A percentile compares a stretch with the other conserved stretches of the same genome.
Conservation (phyloP, 805 yeast genomes). For the Candida glaebosa region DNA sequence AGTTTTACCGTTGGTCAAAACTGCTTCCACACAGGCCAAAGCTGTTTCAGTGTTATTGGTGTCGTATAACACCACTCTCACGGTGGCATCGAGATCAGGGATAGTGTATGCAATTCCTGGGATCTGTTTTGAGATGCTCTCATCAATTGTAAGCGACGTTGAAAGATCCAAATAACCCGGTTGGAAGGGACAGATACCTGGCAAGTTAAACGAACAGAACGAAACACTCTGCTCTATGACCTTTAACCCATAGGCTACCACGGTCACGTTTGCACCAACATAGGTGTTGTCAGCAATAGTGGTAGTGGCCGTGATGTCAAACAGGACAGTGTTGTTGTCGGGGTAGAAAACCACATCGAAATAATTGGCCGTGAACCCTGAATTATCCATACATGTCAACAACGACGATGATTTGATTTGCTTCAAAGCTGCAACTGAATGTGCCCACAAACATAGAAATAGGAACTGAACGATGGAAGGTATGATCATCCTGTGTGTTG, state of each 20-base stretch:
- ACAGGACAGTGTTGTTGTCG: slow-evolving; percentile 53
- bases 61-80: slow-evolving; percentile 63
- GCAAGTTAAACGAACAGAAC: slow-evolving; percentile 57
- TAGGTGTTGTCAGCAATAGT: slow-evolving; percentile 59
- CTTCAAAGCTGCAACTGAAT: slow-evolving; percentile 16
- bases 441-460: background rate
- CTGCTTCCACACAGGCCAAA: slow-evolving; percentile 91
- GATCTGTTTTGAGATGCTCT: slow-evolving; percentile 45
- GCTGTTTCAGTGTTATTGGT: slow-evolving; percentile 41
- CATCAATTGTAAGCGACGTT: slow-evolving; percentile 35
- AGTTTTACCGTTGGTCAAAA: slow-evolving; percentile 82
- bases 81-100: slow-evolving; percentile 94
- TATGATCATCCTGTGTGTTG: background rate
- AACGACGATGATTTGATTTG: slow-evolving; percentile 60
- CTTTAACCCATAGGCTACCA: slow-evolving; percentile 79
- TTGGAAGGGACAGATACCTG: slow-evolving; percentile 67
- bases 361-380: slow-evolving; percentile 78
- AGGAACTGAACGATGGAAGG: background rate
- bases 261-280: slow-evolving; percentile 59
- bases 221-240: slow-evolving; percentile 52
- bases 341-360: slow-evolving; percentile 79
- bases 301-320: slow-evolving; percentile 75
- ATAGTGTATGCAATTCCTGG: slow-evolving; percentile 86
- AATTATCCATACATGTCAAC: slow-evolving; percentile 87
- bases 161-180: slow-evolving; percentile 82